A percentile compares a stretch with the other conserved stretches of the same genome.
Evolutionary conservation across 495 filamentous ascomycete genomes (phyloP).

Genomic region (Xylaria scruposa): DNA sequence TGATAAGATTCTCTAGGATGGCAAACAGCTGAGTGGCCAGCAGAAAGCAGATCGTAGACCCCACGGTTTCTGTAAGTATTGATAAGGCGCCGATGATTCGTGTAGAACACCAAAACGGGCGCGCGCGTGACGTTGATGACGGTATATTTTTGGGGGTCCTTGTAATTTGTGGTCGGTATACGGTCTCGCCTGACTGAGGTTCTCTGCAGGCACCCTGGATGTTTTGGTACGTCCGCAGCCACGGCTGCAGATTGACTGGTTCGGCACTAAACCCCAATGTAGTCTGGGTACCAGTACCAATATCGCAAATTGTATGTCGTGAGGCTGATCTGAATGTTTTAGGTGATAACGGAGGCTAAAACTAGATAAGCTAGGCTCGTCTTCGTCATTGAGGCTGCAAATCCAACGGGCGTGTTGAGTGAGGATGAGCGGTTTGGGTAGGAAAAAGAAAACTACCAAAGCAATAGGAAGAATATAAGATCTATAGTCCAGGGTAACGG

Average conservation of each 20-base stretch:
- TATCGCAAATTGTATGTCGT: constrained; percentile 30
- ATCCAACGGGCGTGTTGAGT: constrained; percentile 26
- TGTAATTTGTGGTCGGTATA: constrained; percentile 19
- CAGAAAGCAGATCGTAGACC: not conserved
- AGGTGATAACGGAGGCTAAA: constrained; percentile 58
- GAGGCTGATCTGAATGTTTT: constrained; percentile 33
- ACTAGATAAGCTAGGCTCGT: constrained; percentile 61
- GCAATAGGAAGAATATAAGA: constrained; percentile 10
- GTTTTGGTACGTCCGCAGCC: constrained; percentile 24
- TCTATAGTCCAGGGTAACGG: constrained; percentile 14
- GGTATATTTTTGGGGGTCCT: constrained; percentile 19
- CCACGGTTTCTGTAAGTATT: constrained; percentile 1
- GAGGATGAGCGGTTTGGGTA: constrained; percentile 27
- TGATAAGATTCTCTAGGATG: constrained; percentile 15
- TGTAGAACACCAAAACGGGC: constrained; percentile 6
- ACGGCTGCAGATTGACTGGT: constrained; percentile 26
- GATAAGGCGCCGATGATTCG: constrained; percentile 1
- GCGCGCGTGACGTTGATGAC: constrained; percentile 20
- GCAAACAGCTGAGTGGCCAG: constrained; percentile 15
- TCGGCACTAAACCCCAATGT: constrained; percentile 35
- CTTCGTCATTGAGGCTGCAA: constrained; percentile 55
- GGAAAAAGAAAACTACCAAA: constrained; percentile 14
- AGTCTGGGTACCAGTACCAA: constrained; percentile 29
- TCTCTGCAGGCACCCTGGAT: constrained; percentile 25
- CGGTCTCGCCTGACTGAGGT: constrained; percentile 20